These are phyloP conservation scores for Nakazawaea ishiwadae DNA, from an alignment of 805 yeast species.

Conservation along the genomic window DNA sequence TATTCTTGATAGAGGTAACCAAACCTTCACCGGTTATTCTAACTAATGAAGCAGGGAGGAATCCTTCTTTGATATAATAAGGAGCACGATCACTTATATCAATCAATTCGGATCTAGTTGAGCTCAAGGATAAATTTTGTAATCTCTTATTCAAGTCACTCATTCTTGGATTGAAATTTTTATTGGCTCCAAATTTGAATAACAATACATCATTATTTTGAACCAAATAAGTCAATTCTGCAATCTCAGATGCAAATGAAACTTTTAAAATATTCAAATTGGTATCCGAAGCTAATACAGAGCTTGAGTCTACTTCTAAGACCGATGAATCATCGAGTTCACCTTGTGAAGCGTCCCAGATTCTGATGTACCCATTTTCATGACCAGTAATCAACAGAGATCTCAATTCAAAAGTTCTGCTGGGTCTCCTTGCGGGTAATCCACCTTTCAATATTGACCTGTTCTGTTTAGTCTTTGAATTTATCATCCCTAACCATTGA, in stretches of 20 bases:
- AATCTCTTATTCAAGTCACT: constrained; percentile 26
- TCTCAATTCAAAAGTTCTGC: constrained; percentile 44
- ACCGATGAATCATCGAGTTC: constrained; percentile 59
- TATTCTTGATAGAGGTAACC: constrained; percentile 60
- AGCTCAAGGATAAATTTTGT: constrained; percentile 23
- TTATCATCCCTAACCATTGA: constrained; percentile 78
- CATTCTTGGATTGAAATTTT: constrained; percentile 32
- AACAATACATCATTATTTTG: constrained; percentile 70
- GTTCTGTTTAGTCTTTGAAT: constrained; percentile 22
- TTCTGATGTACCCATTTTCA: constrained; percentile 73
- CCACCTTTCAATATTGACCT: constrained; percentile 71
- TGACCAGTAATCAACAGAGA: constrained; percentile 80
- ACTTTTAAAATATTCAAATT: constrained; percentile 47
- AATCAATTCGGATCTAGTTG: constrained; percentile 25
- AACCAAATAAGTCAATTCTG: constrained; percentile 68
- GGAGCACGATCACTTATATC: constrained; percentile 56
- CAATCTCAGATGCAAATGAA: constrained; percentile 74
- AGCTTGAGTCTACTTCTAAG: constrained; percentile 53
- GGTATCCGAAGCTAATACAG: constrained; percentile 35
- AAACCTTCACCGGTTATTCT: constrained; percentile 34
- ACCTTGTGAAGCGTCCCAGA: constrained; percentile 80
- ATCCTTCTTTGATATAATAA: constrained; percentile 48
- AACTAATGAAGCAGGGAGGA: constrained; percentile 50
- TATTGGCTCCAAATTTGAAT: constrained; percentile 63
- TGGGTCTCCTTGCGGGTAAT: constrained; percentile 46